These are phyloP conservation scores for Coniochaeta ligniaria DNA, from an alignment of 2,329 filamentous ascomycete species.

Conservation along the genomic window DNA sequence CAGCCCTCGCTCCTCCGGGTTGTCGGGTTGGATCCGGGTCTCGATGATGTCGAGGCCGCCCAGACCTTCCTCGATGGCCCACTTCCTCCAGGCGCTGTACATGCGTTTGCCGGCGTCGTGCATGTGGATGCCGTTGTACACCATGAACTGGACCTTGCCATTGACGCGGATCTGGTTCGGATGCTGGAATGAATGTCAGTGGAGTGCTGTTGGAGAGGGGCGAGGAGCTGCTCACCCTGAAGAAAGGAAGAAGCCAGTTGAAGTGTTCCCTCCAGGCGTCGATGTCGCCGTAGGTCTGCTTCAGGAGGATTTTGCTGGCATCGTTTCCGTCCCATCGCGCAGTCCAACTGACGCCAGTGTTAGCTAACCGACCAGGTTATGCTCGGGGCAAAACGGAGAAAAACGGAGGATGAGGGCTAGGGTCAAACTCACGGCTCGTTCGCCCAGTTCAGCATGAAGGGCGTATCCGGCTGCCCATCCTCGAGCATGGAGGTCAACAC, in stretches of 20 bases:
- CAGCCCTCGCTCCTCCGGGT: background rate
- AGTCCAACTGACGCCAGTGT: constrained; percentile 1
- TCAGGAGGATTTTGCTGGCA: constrained; percentile 1
- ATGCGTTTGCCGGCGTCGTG: constrained; percentile 19
- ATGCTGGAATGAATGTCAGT: background rate
- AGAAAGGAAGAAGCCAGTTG: constrained; percentile 7
- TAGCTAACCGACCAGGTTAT: background rate
- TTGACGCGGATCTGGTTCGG: constrained; percentile 6
- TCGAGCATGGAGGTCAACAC: constrained; percentile 2
- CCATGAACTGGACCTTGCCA: constrained; percentile 7
- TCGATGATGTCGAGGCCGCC: constrained; percentile 7
- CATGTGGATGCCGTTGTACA: constrained; percentile 6
- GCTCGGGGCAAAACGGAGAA: background rate
- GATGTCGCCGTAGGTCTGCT: constrained; percentile 6
- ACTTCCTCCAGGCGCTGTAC: constrained; percentile 6
- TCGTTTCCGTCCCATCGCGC: constrained; percentile 5
- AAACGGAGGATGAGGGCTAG: background rate
- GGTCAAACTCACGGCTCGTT: constrained; percentile 4
- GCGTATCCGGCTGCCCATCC: constrained; percentile 5
- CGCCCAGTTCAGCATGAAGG: constrained; percentile 9
- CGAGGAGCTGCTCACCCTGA: background rate
- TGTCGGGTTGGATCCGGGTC: constrained; percentile 2
- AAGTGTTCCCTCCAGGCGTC: constrained; percentile 6
- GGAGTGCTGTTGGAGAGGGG: background rate
- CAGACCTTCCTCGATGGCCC: constrained; percentile 6